Percentiles rank a stretch among this genome's conserved stretches.
These are phyloP conservation scores for Naganishia onofrii DNA, from an alignment of 768 basidiomycete species.

Conservation along the genomic window DNA sequence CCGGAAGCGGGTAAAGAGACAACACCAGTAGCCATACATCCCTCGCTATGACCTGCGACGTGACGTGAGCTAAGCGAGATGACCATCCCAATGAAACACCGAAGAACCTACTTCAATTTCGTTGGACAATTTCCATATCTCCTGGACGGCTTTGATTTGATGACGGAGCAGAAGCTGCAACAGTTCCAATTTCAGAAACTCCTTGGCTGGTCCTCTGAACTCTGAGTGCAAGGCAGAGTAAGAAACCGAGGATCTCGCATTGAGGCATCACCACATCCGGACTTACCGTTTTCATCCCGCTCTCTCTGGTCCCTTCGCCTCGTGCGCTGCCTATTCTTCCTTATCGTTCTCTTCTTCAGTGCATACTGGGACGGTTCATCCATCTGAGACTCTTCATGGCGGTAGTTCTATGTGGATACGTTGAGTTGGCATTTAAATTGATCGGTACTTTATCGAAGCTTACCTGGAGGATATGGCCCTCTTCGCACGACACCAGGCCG, in stretches of 20 bases:
- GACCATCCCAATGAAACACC: background rate
- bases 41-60: conserved; percentile 43
- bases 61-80: background rate
- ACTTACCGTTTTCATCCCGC: conserved; percentile 65
- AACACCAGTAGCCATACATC: conserved; percentile 51
- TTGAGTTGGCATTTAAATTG: conserved; percentile 1
- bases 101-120: conserved; percentile 35
- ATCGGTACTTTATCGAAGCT: conserved; percentile 29
- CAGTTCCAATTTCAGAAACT: conserved; percentile 78
- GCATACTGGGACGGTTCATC: conserved; percentile 64
- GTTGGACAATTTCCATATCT: conserved; percentile 44
- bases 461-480: conserved; percentile 88
- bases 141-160: conserved; percentile 58
- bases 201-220: conserved; percentile 75
- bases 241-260: background rate
- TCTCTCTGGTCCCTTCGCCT: conserved; percentile 58
- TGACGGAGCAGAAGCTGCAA: conserved; percentile 75
- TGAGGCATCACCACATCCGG: background rate
- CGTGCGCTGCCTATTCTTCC: conserved; percentile 52
- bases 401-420: conserved; percentile 64
- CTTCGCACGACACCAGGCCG: conserved; percentile 79
- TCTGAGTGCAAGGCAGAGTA: conserved; percentile 57
- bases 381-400: conserved; percentile 73
- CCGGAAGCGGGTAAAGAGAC: conserved; percentile 37
- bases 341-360: conserved; percentile 66